Evolutionary conservation across 2,329 filamentous ascomycete genomes (phyloP), one percentile per base, ranked within the genome.

Genomic region (Blastomyces percursus): DNA sequence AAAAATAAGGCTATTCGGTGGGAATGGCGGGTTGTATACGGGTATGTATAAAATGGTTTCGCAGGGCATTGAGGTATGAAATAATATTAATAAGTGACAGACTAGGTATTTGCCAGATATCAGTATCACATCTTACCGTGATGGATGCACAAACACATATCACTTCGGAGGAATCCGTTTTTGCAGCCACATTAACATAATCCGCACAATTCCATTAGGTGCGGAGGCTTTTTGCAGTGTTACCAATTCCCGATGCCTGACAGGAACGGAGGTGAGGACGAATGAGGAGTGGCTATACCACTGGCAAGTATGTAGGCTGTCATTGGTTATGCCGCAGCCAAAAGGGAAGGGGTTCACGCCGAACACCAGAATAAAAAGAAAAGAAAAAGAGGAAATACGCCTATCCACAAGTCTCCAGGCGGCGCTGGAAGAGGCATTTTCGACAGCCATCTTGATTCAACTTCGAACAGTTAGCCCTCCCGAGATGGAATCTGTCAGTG

Each of bases 1-100:
- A 59, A 61, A 61, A 61, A 58, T 58, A 57, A 60, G 63, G 55
- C 55, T 66, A 66, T 67, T 64, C 63, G 64, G 59, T 64, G 64
- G 63, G 63, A 66, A 62, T 35, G 54, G 51, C 61, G 64, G 65
- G 27, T 16, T 40, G 54, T 42, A n/a, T 30, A 32, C 30, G 16
- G 44, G 44, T n/a, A n/a, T 42, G 19, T 44, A 60, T 40, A 60
- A 32, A 44, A 44, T 24, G 14, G 57, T 59, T n/a, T n/a, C 19
- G 24, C 6, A 48, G 42, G 24, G 38, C 4, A 35, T 19, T 59
- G 57, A 24, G 57, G 57, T 11, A 21, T 12, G 40, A 40, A 46
- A 48, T 21, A 27, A 21, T 46, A 48, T 24, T 9, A 24, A 48
- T 19, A 51, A 16, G 21, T 51, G 19, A 27, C 12, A 27, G 12